Evolutionary conservation across 805 yeast species (phyloP), one percentile per base, ranked within the genome.

Genomic region (Candida vartiovaarae): DNA sequence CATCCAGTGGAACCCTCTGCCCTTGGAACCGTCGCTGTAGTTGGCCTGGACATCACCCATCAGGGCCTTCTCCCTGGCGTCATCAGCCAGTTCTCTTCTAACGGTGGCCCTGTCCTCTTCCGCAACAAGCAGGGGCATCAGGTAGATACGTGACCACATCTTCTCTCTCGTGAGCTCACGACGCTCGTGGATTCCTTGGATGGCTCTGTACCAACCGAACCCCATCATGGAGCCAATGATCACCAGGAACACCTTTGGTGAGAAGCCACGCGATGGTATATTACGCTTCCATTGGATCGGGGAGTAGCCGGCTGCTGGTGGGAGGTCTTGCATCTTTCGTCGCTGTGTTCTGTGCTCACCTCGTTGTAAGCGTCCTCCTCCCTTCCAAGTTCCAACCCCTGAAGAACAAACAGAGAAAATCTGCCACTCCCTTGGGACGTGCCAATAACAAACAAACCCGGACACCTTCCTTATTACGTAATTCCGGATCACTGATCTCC

Each of bases 241-340:
- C 59, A 76, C 77, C 47, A 86, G 72, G 68, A 82, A 86, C 36
- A 84, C 70, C 36, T 78, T 67, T 11, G 95, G 93, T 45, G 91
- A 71, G 68, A 86, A 86, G 3, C 95, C 95, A 53, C 95, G 72
- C 3, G 91, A 68, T 25, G 95, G 95, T 39, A 87, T 66, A 63
- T 86, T 82, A 62, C 95, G 77, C 67, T 82, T 83, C 95, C 95
- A 87, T 68, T 86, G 95, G 48, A 87, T 76, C 36, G 84, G 83
- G 51, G 83, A 89, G 58, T 87, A 86, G 49, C 95, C 95, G 45
- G 85, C 87, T 55, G 76, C 70, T 45, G 95, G 95, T 58, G 95
- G 95, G 59, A 87, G 68, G 59, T 87, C 95, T 72, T 87, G 95
- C 23, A 26, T 34, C 23, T 15, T 35, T 26, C 32, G 32, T 30